These are phyloP conservation scores for Kwoniella sp. DNA, from an alignment of 768 basidiomycete species.

Conservation along the genomic window DNA sequence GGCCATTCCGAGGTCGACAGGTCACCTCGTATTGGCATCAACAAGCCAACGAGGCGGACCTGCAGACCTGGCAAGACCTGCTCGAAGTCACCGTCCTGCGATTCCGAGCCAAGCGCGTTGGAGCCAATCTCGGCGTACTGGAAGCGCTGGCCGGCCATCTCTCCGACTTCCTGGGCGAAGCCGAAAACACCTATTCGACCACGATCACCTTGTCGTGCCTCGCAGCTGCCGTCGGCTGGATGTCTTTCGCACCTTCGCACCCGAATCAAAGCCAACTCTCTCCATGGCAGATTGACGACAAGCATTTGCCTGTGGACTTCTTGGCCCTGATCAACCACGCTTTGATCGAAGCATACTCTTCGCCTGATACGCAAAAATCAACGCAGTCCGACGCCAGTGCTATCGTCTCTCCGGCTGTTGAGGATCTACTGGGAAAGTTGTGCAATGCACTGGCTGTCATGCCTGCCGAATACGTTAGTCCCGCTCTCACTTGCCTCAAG, in stretches of 20 bases:
- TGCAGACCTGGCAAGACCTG: slow-evolving; percentile 29
- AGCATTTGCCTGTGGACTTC: slow-evolving; percentile 32
- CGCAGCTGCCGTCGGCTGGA: slow-evolving; percentile 21
- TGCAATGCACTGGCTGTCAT: slow-evolving; percentile 1
- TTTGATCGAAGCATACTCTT: slow-evolving; percentile 27
- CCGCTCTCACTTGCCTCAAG: slow-evolving; percentile 12
- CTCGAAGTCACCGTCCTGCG: slow-evolving; percentile 28
- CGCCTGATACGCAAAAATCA: background rate
- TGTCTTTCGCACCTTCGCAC: slow-evolving; percentile 19
- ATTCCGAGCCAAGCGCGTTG: slow-evolving; percentile 37
- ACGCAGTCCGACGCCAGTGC: background rate
- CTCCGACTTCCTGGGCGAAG: slow-evolving; percentile 22
- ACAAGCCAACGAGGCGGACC: slow-evolving; percentile 16
- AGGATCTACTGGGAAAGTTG: slow-evolving; percentile 16
- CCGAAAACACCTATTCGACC: slow-evolving; percentile 28
- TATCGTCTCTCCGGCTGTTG: slow-evolving; percentile 24
- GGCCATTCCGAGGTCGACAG: slow-evolving; percentile 30
- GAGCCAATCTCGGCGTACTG: slow-evolving; percentile 37
- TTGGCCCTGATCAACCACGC: slow-evolving; percentile 25
- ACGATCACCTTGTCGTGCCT: slow-evolving; percentile 38
- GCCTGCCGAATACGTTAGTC: slow-evolving; percentile 17
- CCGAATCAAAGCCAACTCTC: background rate
- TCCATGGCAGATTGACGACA: slow-evolving; percentile 24
- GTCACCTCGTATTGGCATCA: slow-evolving; percentile 34
- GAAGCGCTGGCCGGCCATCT: slow-evolving; percentile 36